These are phyloP conservation scores for Cicer cuneatum DNA, from an alignment of 306 rosid genomes.

Conservation along the genomic window DNA sequence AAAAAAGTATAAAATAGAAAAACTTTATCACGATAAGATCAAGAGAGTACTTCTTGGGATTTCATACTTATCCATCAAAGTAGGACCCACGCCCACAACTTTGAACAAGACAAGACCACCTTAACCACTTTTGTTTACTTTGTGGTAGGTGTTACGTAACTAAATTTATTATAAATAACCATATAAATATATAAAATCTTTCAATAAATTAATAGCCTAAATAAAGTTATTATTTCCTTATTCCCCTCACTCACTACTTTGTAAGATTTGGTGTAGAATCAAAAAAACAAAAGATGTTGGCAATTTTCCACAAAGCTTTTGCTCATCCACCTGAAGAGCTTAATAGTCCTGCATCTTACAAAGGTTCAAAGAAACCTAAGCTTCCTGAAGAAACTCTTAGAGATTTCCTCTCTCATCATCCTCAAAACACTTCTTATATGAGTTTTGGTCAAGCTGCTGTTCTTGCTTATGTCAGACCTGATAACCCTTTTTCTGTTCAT, in stretches of 20 bases:
- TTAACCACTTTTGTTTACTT: slow-evolving; percentile 14
- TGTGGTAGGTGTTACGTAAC: slow-evolving; percentile 11
- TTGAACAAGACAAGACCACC: slow-evolving; percentile 29
- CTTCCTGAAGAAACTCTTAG: slow-evolving; percentile 79
- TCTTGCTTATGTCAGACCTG: slow-evolving; percentile 76
- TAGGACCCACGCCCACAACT: slow-evolving; percentile 50
- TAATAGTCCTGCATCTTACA: slow-evolving; percentile 84
- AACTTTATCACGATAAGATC: slow-evolving; percentile 21
- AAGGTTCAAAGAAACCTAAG: slow-evolving; percentile 76
- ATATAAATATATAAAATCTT: slow-evolving; percentile 39
- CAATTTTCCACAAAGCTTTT: slow-evolving; percentile 86
- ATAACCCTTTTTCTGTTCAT: slow-evolving; percentile 51
- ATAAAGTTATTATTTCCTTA: not conserved
- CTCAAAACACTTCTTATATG: slow-evolving; percentile 69
- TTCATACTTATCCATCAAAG: slow-evolving; percentile 60
- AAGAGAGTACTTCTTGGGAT: slow-evolving; percentile 42
- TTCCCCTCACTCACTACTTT: too few species aligned
- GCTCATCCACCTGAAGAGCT: slow-evolving; percentile 97
- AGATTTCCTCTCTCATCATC: slow-evolving; percentile 75
- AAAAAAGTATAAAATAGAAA: not conserved
- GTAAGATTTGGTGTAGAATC: not conserved
- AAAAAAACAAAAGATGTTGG: slow-evolving; percentile 60
- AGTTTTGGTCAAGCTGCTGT: slow-evolving; percentile 79
- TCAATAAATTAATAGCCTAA: not conserved
- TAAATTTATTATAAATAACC: not conserved